Evolutionary conservation across 345 rosid species (phyloP), one percentile per base, ranked within the genome.

Genomic region (Populus ilicifolia): DNA sequence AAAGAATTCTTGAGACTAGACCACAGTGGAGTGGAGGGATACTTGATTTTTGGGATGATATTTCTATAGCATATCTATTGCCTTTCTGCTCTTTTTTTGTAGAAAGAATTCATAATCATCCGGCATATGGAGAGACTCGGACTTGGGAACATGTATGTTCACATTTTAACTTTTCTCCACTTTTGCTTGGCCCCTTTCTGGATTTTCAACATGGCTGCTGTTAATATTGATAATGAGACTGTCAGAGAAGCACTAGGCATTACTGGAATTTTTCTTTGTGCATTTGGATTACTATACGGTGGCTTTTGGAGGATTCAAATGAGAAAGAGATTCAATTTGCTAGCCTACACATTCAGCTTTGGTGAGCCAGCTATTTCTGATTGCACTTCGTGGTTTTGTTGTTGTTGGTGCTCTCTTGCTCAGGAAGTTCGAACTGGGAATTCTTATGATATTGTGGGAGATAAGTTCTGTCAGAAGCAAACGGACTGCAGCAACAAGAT

Each of bases 261-360:
- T 62, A 84, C 90, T 2, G 98, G 99, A 46, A 79, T 93, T 69
- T 78, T 91, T 79, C 94, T 95, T 46, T 95, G 98, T 81, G 46
- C 69, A 54, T 95, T 93, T 23, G 99, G 99, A 76, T 84, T 95
- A 67, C 90, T 93, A 25, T 93, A 93, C 46, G 99, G 98, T 74
- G 99, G 99, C 35, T 95, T 95, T 79, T 95, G 99, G 99, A 90
- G 99, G 82, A 92, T 95, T 29, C 98, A 95, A 75, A 89, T 92
- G 90, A 88, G 99, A 77, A 95, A 89, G 82, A 86, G 98, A 69
- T 93, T 81, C 77, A 92, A 90, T 62, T 79, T 95, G 70, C 98
- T 98, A 6, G 74, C 93, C 62, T 95, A 89, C 75, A 79, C 87
- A 63, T 95, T 91, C 83, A 93, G 99, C 64, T 93, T 79, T 1